A percentile compares a stretch with the other conserved stretches of the same genome.
phyloP scores from a whole-genome alignment of 1,139 yeast species.

The Candida pseudoviswanathii region DNA sequence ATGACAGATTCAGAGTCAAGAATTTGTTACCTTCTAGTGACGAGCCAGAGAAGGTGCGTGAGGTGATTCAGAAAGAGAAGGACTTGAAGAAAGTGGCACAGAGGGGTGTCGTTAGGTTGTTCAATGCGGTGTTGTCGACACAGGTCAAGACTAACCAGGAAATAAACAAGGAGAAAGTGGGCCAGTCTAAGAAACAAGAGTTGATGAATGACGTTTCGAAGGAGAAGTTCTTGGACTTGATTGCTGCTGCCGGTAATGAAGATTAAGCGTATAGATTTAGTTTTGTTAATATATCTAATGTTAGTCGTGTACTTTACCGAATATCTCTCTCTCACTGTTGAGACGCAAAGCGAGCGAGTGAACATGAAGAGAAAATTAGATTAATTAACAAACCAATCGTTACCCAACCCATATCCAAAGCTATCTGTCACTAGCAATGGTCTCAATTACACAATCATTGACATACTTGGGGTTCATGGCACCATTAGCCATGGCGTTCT shows the following conservation, averaged over 20 bases:
- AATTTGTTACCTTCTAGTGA: constrained; percentile 60
- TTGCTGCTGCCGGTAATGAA: constrained; percentile 69
- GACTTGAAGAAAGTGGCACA: constrained; percentile 83
- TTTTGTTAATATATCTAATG: neutral
- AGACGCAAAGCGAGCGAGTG: neutral
- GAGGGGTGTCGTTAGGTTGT: constrained; percentile 87
- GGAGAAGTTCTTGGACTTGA: constrained; percentile 86
- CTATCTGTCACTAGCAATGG: neutral
- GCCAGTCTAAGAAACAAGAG: constrained; percentile 54
- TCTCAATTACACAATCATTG: neutral
- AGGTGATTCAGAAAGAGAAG: constrained; percentile 68
- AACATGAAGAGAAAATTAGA: neutral
- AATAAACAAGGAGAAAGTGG: constrained; percentile 37
- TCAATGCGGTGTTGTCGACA: constrained; percentile 86
- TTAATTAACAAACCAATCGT: neutral
- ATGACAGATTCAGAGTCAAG: constrained; percentile 69
- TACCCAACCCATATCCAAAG: too few relatives aligned
- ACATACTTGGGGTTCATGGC: neutral
- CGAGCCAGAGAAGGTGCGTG: constrained; percentile 47
- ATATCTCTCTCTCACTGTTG: neutral
- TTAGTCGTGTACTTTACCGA: neutral
- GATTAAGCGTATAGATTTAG: constrained; percentile 1
- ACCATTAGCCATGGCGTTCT: constrained; percentile 26
- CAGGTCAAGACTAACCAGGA: constrained; percentile 63
- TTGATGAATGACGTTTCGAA: constrained; percentile 80